Percentiles rank a stretch among this genome's conserved stretches.
These are phyloP conservation scores for Crithidia thermophila DNA, from an alignment of 208 protist species.

Conservation along the genomic window DNA sequence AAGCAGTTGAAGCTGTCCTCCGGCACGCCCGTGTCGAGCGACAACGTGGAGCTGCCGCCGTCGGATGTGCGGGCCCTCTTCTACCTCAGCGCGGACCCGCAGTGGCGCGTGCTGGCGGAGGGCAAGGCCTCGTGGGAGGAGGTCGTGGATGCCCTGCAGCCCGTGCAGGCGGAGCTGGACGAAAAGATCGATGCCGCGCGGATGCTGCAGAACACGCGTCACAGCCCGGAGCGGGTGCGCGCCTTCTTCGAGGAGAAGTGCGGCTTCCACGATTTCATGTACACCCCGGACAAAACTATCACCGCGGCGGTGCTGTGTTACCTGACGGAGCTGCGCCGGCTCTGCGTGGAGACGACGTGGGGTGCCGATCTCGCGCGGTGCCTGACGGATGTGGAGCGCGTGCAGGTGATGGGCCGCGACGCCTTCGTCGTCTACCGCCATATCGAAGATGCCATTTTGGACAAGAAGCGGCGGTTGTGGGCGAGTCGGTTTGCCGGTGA, in stretches of 20 bases:
- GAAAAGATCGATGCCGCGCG: slow-evolving; percentile 84
- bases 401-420: slow-evolving; percentile 72
- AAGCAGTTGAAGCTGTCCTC: slow-evolving; percentile 46
- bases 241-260: slow-evolving; percentile 91
- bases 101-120: slow-evolving; percentile 37
- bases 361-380: slow-evolving; percentile 58
- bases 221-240: slow-evolving; percentile 70
- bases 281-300: slow-evolving; percentile 83
- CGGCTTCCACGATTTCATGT: slow-evolving; percentile 90
- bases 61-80: slow-evolving; percentile 78
- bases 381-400: slow-evolving; percentile 71
- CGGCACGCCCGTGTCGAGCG: slow-evolving; percentile 46
- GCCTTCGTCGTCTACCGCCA: slow-evolving; percentile 77
- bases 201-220: slow-evolving; percentile 80
- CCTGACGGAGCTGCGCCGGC: slow-evolving; percentile 68
- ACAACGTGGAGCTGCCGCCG: slow-evolving; percentile 45
- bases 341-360: slow-evolving; percentile 80
- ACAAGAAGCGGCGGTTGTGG: slow-evolving; percentile 84
- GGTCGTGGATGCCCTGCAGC: slow-evolving; percentile 52
- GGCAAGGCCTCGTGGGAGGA: slow-evolving; percentile 59
- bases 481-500: slow-evolving; percentile 81
- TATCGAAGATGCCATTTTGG: slow-evolving; percentile 83
- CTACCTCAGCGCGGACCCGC: slow-evolving; percentile 65
- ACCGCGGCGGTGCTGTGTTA: slow-evolving; percentile 83
- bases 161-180: slow-evolving; percentile 52